phyloP scores from a whole-genome alignment of 2,329 filamentous ascomycete genomes.

The Trichoderma cornu-damae region DNA sequence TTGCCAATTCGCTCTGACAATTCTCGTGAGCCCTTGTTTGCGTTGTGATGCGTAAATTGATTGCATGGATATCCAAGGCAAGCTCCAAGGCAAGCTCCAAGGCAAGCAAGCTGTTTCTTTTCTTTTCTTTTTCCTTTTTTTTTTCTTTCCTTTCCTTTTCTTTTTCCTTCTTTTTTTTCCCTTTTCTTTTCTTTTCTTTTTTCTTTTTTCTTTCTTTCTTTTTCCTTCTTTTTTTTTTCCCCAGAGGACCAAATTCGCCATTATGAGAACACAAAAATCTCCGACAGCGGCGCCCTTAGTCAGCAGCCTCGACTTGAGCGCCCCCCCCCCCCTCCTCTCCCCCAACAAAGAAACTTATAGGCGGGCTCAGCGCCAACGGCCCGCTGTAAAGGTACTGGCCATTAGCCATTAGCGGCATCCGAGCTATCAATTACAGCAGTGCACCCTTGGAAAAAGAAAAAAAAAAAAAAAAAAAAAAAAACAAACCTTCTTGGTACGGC shows the following conservation, averaged over 20 bases:
- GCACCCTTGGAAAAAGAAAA: constrained; percentile 18
- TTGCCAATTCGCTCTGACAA: background rate
- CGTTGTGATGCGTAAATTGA: background rate
- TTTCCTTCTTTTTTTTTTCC: too few species aligned
- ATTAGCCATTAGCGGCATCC: constrained; percentile 5
- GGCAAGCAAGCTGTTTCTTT: too few species aligned
- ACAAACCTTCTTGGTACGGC: constrained; percentile 1
- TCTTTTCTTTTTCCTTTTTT: too few species aligned
- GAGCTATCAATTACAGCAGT: too few species aligned
- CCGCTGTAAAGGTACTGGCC: constrained; percentile 17
- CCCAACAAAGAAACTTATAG: constrained; percentile 19
- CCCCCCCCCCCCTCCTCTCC: too few species aligned
- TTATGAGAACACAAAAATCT: background rate
- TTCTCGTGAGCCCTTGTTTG: background rate
- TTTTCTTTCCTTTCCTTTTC: too few species aligned
- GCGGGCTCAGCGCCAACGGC: background rate
- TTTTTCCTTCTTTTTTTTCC: too few species aligned
- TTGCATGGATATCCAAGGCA: too few species aligned
- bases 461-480: constrained; percentile 16
- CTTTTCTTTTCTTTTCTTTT: too few species aligned
- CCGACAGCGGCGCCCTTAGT: constrained; percentile 13
- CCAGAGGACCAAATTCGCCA: background rate
- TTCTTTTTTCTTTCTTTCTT: too few species aligned
- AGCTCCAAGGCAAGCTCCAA: too few species aligned
- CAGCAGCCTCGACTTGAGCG: constrained; percentile 1